phyloP scores from a whole-genome alignment of 495 filamentous ascomycete genomes.

The Xylaria curta region DNA sequence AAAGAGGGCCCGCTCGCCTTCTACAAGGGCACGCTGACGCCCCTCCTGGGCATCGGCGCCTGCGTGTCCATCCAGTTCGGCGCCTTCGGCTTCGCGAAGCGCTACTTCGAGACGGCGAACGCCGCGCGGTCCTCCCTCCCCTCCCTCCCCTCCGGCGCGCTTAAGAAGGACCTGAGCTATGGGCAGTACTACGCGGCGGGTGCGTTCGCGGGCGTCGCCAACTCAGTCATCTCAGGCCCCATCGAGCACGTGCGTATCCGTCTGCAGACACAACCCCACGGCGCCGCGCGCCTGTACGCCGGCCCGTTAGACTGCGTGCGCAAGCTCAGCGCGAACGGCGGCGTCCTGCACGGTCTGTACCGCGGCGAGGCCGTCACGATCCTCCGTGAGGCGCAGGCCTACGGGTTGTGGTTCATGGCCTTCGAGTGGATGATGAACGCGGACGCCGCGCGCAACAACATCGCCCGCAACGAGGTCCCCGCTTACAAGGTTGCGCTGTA shows the following conservation, averaged over 20 bases:
- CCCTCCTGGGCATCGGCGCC: slow-evolving; percentile 92
- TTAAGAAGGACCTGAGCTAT: slow-evolving; percentile 65
- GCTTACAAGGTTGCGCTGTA: slow-evolving; percentile 88
- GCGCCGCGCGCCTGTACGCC: slow-evolving; percentile 73
- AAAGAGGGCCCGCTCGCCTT: slow-evolving; percentile 90
- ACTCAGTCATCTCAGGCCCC: slow-evolving; percentile 84
- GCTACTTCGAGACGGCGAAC: slow-evolving; percentile 80
- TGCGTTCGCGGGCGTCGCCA: slow-evolving; percentile 90
- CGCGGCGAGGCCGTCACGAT: slow-evolving; percentile 86
- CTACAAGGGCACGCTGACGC: slow-evolving; percentile 98
- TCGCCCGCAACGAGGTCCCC: slow-evolving; percentile 77
- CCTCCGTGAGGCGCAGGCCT: slow-evolving; percentile 89
- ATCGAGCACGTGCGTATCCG: slow-evolving; percentile 98
- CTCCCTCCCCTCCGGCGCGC: slow-evolving; percentile 32
- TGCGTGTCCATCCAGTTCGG: slow-evolving; percentile 98
- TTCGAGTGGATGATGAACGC: slow-evolving; percentile 97
- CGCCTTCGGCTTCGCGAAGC: slow-evolving; percentile 90
- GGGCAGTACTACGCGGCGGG: slow-evolving; percentile 88
- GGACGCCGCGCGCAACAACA: slow-evolving; percentile 75
- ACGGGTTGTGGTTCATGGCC: slow-evolving; percentile 91
- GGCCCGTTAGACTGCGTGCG: slow-evolving; percentile 90
- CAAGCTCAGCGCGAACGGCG: slow-evolving; percentile 71
- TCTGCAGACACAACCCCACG: slow-evolving; percentile 96
- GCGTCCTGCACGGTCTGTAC: slow-evolving; percentile 76
- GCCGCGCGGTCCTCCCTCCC: slow-evolving; percentile 43